Percentiles rank a stretch among this genome's conserved stretches.
These are phyloP conservation scores for Rhododendron griersonianum DNA, from an alignment of 148 eudicot species.

Conservation along the genomic window DNA sequence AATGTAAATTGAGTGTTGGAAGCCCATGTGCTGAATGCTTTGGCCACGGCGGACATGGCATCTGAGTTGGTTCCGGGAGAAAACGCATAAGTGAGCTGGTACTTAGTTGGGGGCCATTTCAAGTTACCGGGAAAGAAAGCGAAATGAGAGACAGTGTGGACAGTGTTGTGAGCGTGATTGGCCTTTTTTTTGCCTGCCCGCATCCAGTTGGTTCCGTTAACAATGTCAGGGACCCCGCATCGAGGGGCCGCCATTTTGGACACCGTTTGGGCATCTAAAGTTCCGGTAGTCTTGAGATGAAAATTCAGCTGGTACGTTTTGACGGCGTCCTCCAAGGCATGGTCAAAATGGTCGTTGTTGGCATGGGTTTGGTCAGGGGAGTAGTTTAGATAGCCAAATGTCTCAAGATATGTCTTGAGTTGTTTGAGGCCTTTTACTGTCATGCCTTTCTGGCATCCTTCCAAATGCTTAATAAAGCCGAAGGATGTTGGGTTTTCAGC, in stretches of 20 bases:
- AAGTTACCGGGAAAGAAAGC: conserved; percentile 4
- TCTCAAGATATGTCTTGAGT: conserved; percentile 21
- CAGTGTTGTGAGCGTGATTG: neutral
- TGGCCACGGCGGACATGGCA: neutral
- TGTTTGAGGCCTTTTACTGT: conserved; percentile 11
- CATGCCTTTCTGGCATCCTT: conserved; percentile 23
- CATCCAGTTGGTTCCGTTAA: conserved; percentile 9
- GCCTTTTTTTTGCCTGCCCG: neutral
- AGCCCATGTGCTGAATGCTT: conserved; percentile 24
- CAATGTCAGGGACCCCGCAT: conserved; percentile 20
- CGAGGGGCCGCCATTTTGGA: conserved; percentile 20
- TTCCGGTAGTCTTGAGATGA: neutral
- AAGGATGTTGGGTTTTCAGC: neutral
- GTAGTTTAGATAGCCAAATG: conserved; percentile 19
- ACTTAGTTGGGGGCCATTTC: conserved; percentile 15
- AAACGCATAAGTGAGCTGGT: conserved; percentile 19
- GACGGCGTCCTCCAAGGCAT: conserved; percentile 19
- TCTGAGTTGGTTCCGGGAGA: neutral
- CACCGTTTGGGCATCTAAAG: conserved; percentile 1
- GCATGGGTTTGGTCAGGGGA: neutral
- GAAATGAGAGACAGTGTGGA: conserved; percentile 19
- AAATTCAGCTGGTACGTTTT: neutral
- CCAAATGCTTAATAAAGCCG: conserved; percentile 16
- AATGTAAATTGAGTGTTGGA: conserved; percentile 17
- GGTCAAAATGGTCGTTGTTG: conserved; percentile 19